Conservation (phyloP, 2,329 filamentous ascomycete species). For the Aaosphaeria pasadenensis region DNA sequence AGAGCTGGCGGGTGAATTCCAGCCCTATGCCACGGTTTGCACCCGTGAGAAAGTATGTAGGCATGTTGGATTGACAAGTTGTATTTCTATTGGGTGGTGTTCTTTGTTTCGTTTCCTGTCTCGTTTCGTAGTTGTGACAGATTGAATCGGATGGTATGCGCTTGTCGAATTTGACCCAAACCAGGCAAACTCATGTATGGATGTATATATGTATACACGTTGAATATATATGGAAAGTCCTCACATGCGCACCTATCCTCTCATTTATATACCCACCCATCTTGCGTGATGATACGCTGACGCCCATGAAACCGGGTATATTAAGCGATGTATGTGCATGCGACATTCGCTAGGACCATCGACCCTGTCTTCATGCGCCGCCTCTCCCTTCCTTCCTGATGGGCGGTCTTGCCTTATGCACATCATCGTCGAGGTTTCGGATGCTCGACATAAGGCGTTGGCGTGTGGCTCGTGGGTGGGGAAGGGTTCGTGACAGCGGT, state of each 20-base stretch:
- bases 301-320: slow-evolving; percentile 4
- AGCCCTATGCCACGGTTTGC: slow-evolving; percentile 32
- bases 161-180: background rate
- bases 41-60: slow-evolving; percentile 31
- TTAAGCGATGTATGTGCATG: background rate
- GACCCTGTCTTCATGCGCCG: slow-evolving; percentile 2
- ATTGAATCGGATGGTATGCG: background rate
- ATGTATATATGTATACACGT: background rate
- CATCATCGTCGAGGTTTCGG: background rate
- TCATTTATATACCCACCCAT: background rate
- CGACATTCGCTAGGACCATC: slow-evolving; percentile 2
- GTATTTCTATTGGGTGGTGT: background rate
- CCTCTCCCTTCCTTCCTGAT: background rate
- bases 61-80: slow-evolving; percentile 12
- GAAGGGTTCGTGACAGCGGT: too few species aligned
- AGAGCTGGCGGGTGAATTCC: slow-evolving; percentile 29
- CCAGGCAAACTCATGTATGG: background rate
- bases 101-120: background rate
- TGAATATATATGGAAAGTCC: background rate
- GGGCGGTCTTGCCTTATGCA: background rate
- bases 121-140: slow-evolving; percentile 1
- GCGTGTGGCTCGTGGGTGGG: too few species aligned
- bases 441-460: background rate
- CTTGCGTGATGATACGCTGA: background rate
- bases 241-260: background rate